Evolutionary conservation across 2,329 filamentous ascomycete species (phyloP).

Genomic region (Sarocladium brachiariae): DNA sequence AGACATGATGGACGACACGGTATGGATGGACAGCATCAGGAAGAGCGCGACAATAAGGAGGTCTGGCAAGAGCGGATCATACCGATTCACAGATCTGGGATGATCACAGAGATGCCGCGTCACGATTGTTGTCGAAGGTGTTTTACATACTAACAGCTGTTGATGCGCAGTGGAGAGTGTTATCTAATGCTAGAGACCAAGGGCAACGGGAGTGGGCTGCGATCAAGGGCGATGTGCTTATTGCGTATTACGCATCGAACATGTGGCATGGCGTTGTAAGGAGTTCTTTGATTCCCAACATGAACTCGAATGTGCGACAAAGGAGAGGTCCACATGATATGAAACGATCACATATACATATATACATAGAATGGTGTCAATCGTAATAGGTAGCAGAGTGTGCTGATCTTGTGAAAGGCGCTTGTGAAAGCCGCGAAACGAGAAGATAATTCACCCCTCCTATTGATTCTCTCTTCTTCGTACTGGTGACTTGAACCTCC

Average conservation of each 20-base stretch:
- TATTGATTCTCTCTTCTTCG: too few species aligned
- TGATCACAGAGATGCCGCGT: slow-evolving; percentile 11
- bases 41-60: slow-evolving; percentile 69
- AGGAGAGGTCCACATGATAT: not conserved
- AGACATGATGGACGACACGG: slow-evolving; percentile 79
- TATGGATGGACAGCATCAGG: slow-evolving; percentile 89
- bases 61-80: slow-evolving; percentile 31
- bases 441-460: too few species aligned
- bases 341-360: not conserved
- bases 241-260: too few species aligned
- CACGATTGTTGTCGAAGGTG: too few species aligned
- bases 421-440: not conserved
- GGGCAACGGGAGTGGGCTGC: not conserved
- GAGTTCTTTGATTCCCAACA: not conserved
- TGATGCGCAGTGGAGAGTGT: not conserved
- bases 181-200: not conserved
- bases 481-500: too few species aligned
- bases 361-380: too few species aligned
- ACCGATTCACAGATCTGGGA: slow-evolving; percentile 23
- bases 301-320: not conserved
- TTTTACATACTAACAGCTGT: not conserved
- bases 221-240: not conserved
- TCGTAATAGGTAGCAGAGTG: too few species aligned
- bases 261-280: slow-evolving; percentile 1
- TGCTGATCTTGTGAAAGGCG: too few species aligned